Evolutionary conservation across 2,329 filamentous ascomycete genomes (phyloP).

Genomic region (Dryadomyces sulphureus): DNA sequence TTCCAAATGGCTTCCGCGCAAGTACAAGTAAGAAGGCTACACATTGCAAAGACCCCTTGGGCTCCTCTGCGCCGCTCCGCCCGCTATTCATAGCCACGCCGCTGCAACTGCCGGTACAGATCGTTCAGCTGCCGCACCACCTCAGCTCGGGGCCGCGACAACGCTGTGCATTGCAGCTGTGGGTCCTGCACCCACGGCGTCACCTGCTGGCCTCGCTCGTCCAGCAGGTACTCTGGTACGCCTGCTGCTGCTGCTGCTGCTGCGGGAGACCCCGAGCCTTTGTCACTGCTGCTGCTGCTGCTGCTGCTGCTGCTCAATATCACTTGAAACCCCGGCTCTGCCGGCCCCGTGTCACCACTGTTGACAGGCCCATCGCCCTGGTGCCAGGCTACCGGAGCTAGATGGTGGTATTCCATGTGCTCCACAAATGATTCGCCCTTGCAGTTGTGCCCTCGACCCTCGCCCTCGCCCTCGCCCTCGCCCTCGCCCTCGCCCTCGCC

Average conservation of each 20-base stretch:
- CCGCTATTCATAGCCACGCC: too few relatives aligned
- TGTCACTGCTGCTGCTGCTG: background rate
- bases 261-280: background rate
- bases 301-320: background rate
- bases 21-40: too few relatives aligned
- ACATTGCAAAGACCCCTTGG: too few relatives aligned
- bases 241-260: background rate
- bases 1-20: too few relatives aligned
- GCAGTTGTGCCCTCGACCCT: constrained; percentile 11
- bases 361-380: constrained; percentile 44
- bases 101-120: constrained; percentile 14
- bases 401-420: constrained; percentile 40
- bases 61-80: too few relatives aligned
- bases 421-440: constrained; percentile 21
- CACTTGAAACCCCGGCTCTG: background rate
- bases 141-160: constrained; percentile 6
- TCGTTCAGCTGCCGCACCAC: constrained; percentile 23
- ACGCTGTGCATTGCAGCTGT: constrained; percentile 3
- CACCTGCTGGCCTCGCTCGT: constrained; percentile 36
- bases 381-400: constrained; percentile 40
- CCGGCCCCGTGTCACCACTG: constrained; percentile 9
- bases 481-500: background rate
- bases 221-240: constrained; percentile 34
- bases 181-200: constrained; percentile 39
- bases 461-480: constrained; percentile 5